Base-by-base conservation (phyloP, 1,139 yeast species). In the Nakaseomyces uthaithaninus region DNA sequence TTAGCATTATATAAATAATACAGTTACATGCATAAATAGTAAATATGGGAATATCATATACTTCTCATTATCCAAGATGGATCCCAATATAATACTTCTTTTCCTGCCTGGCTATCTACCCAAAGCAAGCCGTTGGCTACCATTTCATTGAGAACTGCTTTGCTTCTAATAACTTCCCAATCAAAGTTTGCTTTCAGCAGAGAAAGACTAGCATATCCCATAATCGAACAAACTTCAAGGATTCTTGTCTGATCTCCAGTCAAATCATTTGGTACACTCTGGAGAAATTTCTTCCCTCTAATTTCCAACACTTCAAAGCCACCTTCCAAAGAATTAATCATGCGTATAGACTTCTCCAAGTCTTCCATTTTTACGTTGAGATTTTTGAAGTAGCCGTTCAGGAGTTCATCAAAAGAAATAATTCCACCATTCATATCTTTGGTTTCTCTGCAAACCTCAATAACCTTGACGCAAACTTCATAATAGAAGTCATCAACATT, bases 341-440 rank as follows among this genome's bases (percentile, higher is more conserved):
- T 55, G 37, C 57, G 54, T 7, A 80, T 66, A 0, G 84, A 68
- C 22, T 67, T 64, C 37, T 66, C 66, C 3, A 80, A 62, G 48
- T 79, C 86, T 3, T 59, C 62, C 22, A 62, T 67, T 1, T 63
- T 56, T n/a, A 68, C 66, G 7, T 60, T 62, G 17, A 66, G 54
- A 25, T 57, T 64, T 12, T 57, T 63, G 47, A 64, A 62, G 38
- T 42, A 63, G 44, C 50, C 61, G 51, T 33, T 61, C 51, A 42
- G 63, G 18, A 86, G 64, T 46, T 83, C 93, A 34, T 74, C 69
- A 36, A 83, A 64, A 0, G 84, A 65, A 4, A 86, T 74, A 24
- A 86, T 65, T 1, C 95, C 95, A 3, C 95, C 95, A 54, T 84
- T 86, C 43, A 80, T 64, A 45, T 74, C 78, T 46, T 83, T 63